Conservation (phyloP, 257 asterid genomes). For the Solanum stenotomum region DNA sequence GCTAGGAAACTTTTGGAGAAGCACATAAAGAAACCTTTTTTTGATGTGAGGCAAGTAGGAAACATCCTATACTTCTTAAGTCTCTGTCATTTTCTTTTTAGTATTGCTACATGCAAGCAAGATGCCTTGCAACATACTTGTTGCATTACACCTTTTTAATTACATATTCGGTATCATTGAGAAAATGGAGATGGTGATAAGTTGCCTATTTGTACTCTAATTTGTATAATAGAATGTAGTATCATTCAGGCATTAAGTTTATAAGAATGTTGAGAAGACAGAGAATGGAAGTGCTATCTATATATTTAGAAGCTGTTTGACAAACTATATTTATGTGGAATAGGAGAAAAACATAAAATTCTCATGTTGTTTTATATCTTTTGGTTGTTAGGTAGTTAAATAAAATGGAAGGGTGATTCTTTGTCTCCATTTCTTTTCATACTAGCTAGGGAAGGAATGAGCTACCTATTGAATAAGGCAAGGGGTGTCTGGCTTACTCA, state of each 20-base stretch:
- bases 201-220: not conserved
- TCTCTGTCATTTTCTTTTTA: not conserved
- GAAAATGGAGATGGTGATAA: not conserved
- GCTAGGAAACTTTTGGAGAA: conserved; percentile 97
- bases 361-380: not conserved
- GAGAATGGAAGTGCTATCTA: not conserved
- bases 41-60: conserved; percentile 61
- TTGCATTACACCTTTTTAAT: not conserved
- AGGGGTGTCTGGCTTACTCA: no score
- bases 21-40: conserved; percentile 81
- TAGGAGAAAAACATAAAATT: not conserved
- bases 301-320: not conserved
- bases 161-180: not conserved
- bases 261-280: not conserved
- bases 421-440: no score
- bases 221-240: not conserved
- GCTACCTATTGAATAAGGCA: no score
- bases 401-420: not conserved
- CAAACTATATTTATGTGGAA: not conserved
- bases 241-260: not conserved
- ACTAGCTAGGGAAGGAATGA: no score
- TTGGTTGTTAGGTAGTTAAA: not conserved
- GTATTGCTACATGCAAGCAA: not conserved
- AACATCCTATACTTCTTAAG: not conserved
- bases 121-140: not conserved